Base-by-base conservation (phyloP, 2,329 filamentous ascomycete species). In the Fusarium circinatum region DNA sequence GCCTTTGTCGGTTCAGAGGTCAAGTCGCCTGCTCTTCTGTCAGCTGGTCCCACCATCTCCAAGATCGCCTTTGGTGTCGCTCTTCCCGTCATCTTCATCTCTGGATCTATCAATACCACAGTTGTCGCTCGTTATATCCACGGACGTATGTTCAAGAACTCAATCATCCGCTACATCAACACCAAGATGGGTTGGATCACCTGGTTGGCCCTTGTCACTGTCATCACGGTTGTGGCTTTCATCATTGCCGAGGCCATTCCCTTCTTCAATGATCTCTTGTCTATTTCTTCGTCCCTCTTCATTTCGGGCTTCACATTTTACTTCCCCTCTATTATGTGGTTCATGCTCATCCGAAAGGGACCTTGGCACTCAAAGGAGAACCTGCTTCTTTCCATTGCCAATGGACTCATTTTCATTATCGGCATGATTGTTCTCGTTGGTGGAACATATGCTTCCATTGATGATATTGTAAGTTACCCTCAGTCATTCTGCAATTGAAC, bases 161-260 rank as follows among this genome's bases (percentile, higher is more conserved):
- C 82, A 5, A 76, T 86, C 64, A 81, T 81, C 62, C 83, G 83
- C 61, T 86, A 81, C 78, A 83, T 87, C 81, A 87, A 87, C 81
- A 87, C 85, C 11, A 79, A 80, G 52, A 84, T 79, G 81, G 85
- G 85, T 5, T 87, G 85, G 85, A 75, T 80, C 30, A 84, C 82
- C 8, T 93, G 93, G 93, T 78, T 91, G 20, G 83, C 66, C 7
- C 88, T 94, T 17, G 87, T 90, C 34, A 80, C 86, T 2, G 73
- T 80, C 54, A 80, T 92, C 48, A 94, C 92, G 84, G 58, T 92
- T 17, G 60, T 92, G 18, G 90, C 90, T 8, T 95, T 90, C 87
- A 80, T 94, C 74, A 90, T 95, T 73, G 92, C 92, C 20, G 89
- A 92, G 78, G 89, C 91, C 2, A 92, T 95, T 49, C 93, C 93